Base-by-base conservation (phyloP, 2,329 filamentous ascomycete species). In the Cordyceps farinosa region DNA sequence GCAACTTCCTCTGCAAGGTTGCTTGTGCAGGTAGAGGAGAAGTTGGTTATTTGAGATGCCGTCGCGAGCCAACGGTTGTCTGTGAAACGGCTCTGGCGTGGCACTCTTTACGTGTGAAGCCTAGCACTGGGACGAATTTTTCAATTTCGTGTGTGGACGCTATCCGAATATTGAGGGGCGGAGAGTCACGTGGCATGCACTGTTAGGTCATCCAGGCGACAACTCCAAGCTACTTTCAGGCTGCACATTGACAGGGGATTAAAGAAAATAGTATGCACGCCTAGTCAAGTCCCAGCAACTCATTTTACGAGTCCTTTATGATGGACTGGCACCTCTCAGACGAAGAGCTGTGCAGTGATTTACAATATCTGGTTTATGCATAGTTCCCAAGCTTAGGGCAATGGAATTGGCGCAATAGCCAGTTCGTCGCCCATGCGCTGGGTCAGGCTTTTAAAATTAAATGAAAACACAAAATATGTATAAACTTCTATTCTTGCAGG, bases 1-100 rank as follows among this genome's bases (percentile, higher is more conserved):
- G 80, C 79, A 78, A 81, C 74, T 77, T 81, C 78, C 76, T 80
- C 79, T 78, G 70, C 70, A 73, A 69, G 71, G 74, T 74, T 66
- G 71, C 72, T 68, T 75, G 71, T 74, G 69, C 70, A 73, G 65
- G 69, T 67, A 70, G 70, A 74, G 73, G 72, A 75, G 75, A 76
- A 67, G 72, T 74, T 73, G 68, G 66, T 67, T 70, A 65, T 73
- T 74, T 69, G 71, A 71, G 69, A 66, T 69, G 75, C 75, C 74
- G 74, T 76, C 75, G 70, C 74, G 73, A 73, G 74, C 74, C 73
- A 70, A 68, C 68, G 68, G 70, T 72, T 70, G 71, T 70, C 71
- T 70, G 67, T 70, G 67, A 73, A 71, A 68, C 69, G 70, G 69
- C 69, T 73, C 70, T 75, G 73, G 74, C 72, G 72, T 74, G 73